Evolutionary conservation across 129 eudicot genomes (phyloP).

Genomic region (Flaveria ramosissima): DNA sequence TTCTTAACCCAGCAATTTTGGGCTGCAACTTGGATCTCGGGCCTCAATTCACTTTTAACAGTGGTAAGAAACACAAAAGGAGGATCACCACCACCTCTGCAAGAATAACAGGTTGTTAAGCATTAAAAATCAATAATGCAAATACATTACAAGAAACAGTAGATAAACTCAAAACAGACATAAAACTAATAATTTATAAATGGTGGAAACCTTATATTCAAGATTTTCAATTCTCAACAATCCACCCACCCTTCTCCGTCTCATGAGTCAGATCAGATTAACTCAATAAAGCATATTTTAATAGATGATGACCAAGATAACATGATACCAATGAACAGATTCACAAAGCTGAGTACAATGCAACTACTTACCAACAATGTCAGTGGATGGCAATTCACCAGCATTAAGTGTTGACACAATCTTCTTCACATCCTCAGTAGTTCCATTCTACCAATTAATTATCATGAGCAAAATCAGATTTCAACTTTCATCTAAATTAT

Average conservation of each 20-base stretch:
- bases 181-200: not conserved
- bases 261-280: not conserved
- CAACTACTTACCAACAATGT: conserved; percentile 77
- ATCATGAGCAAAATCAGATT: conserved; percentile 22
- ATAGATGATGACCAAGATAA: not conserved
- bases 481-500: not conserved
- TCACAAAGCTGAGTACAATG: not conserved
- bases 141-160: not conserved
- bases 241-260: not conserved
- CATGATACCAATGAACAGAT: not conserved
- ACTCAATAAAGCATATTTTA: not conserved
- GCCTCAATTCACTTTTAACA: conserved; percentile 64
- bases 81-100: conserved; percentile 97
- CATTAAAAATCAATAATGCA: not conserved
- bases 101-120: conserved; percentile 22
- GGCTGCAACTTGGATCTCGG: conserved; percentile 92
- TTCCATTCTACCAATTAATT: conserved; percentile 63
- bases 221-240: not conserved
- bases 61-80: conserved; percentile 82
- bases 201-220: not conserved
- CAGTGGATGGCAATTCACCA: conserved; percentile 70
- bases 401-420: conserved; percentile 72
- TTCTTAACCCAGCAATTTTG: conserved; percentile 98
- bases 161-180: not conserved
- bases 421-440: conserved; percentile 86